Conservation (phyloP, 352 stramenopile genomes). For the Phytophthora crassamura region DNA sequence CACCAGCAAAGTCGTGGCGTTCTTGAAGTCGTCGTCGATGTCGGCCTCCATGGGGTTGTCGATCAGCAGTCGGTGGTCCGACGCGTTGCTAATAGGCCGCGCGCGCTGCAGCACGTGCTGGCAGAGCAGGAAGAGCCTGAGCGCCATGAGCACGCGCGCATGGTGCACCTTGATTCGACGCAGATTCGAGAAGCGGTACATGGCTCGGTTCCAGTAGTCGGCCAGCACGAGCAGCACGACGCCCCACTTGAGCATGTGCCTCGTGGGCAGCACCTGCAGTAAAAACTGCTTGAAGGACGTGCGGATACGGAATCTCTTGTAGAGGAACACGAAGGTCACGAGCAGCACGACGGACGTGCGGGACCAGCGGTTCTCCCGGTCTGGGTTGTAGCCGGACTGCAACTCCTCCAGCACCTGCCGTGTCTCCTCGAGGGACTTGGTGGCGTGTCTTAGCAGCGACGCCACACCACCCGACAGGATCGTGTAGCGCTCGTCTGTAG, state of each 20-base stretch:
- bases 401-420: conserved; percentile 80
- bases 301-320: conserved; percentile 75
- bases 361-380: conserved; percentile 88
- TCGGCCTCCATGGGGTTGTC: conserved; percentile 86
- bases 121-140: conserved; percentile 82
- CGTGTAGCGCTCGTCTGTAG: conserved; percentile 79
- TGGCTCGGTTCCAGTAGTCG: conserved; percentile 82
- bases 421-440: conserved; percentile 85
- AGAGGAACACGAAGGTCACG: conserved; percentile 63
- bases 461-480: conserved; percentile 82
- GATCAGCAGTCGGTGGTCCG: conserved; percentile 82
- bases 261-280: conserved; percentile 66
- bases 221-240: conserved; percentile 54
- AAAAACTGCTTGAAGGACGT: conserved; percentile 78
- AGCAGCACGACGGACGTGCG: conserved; percentile 70
- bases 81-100: conserved; percentile 69
- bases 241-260: conserved; percentile 67
- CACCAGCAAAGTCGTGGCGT: conserved; percentile 79
- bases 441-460: conserved; percentile 82
- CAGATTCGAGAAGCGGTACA: conserved; percentile 87
- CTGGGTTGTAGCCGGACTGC: conserved; percentile 84
- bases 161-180: conserved; percentile 88
- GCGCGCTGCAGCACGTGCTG: conserved; percentile 86
- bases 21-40: conserved; percentile 90
- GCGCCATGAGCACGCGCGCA: conserved; percentile 81